Evolutionary conservation across 2,329 filamentous ascomycete genomes (phyloP).

Genomic region (Ampelomyces quisqualis): DNA sequence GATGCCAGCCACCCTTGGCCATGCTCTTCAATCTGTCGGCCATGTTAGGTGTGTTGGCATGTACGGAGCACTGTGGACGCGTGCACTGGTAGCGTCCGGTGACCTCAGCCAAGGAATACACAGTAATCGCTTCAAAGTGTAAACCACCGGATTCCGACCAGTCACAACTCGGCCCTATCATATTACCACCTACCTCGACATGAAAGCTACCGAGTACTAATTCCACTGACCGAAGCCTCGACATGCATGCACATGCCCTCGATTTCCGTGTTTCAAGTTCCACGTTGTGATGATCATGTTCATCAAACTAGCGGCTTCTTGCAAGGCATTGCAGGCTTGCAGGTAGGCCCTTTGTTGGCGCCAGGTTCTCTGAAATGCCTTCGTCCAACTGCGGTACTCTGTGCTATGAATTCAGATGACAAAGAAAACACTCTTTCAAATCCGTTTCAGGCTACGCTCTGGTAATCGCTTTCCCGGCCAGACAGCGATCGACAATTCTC

Average conservation of each 20-base stretch:
- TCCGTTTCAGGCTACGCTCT: background rate
- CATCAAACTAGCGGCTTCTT: conserved; percentile 4
- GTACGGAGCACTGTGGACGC: no score
- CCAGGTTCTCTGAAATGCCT: background rate
- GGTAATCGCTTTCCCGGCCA: conserved; percentile 5
- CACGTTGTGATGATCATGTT: conserved; percentile 9
- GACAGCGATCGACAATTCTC: conserved; percentile 6
- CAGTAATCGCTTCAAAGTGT: no score
- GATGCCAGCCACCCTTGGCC: conserved; percentile 54
- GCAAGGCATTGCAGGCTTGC: no score
- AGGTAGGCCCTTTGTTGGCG: background rate
- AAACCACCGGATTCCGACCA: no score
- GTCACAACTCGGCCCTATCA: no score
- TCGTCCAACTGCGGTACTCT: background rate
- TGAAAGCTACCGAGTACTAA: background rate
- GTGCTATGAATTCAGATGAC: background rate
- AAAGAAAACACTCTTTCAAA: background rate
- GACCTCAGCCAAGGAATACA: no score
- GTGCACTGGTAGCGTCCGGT: no score
- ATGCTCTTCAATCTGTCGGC: conserved; percentile 41
- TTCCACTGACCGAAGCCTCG: no score
- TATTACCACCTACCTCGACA: no score
- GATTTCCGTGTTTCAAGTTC: conserved; percentile 7
- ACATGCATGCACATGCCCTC: conserved; percentile 1
- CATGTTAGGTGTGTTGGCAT: conserved; percentile 23